Percentiles rank a stretch among this genome's conserved stretches.
Conservation (phyloP, 148 eudicot genomes). For the Rhododendron ferrugineum region DNA sequence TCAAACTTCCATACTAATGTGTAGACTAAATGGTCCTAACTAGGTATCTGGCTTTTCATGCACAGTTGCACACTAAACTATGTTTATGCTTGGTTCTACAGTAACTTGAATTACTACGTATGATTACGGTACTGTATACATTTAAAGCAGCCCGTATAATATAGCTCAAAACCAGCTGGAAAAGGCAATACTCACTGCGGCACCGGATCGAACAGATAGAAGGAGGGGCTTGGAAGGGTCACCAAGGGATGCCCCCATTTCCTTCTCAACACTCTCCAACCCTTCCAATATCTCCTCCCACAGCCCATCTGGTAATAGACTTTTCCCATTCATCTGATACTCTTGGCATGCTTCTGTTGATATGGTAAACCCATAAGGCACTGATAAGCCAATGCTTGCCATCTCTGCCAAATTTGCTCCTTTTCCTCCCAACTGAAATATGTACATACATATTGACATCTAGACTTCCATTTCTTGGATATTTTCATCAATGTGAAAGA, state of each 20-base stretch:
- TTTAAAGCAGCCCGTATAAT: not conserved
- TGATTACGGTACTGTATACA: not conserved
- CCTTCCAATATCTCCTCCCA: constrained; percentile 85
- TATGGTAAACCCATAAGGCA: constrained; percentile 93
- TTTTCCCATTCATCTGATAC: constrained; percentile 64
- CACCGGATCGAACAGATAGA: constrained; percentile 98
- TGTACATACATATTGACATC: constrained; percentile 1
- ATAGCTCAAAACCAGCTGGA: not conserved
- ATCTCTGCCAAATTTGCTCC: constrained; percentile 99
- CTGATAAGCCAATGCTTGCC: constrained; percentile 96
- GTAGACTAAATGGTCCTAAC: not conserved
- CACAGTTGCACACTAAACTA: not conserved
- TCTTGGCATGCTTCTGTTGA: constrained; percentile 98
- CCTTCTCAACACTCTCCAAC: constrained; percentile 53
- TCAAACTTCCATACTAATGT: no score
- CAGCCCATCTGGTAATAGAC: constrained; percentile 48
- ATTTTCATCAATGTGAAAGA: not conserved
- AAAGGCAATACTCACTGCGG: constrained; percentile 54
- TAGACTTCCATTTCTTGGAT: not conserved
- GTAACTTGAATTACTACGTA: not conserved
- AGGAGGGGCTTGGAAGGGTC: constrained; percentile 91
- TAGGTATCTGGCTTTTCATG: not conserved
- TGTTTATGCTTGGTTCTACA: no score
- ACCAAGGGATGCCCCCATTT: constrained; percentile 84
- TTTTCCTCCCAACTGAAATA: constrained; percentile 85